Base-by-base conservation (phyloP, 495 filamentous ascomycete genomes). In the Bacidia rubella region DNA sequence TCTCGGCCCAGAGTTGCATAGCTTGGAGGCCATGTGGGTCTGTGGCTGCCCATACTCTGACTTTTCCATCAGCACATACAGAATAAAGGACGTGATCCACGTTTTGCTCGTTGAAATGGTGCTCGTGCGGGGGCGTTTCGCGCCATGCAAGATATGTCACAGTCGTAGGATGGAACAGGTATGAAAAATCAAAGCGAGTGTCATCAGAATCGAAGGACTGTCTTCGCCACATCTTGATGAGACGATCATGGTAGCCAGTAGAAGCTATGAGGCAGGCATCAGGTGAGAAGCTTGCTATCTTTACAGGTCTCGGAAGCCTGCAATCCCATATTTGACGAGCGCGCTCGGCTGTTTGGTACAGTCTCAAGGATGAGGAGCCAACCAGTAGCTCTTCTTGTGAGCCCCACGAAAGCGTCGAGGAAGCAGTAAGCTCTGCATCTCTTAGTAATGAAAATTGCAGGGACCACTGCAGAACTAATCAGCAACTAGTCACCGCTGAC, bases 21-120 rank as follows among this genome's bases (percentile, higher is more conserved):
- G 82, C 74, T 44, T 85, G 78, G 25, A 81, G 68, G 5, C 81
- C 79, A 61, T 90, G 80, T 41, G 79, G 73, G 54, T 94, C 87
- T 11, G 79, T 80, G 32, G 80, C 74, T 2, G 83, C 79, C 90
- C 90, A 99, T 44, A 96, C 73, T 52, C 92, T 76, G 48, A 97
- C 65, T 49, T 84, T 75, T 41, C 82, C 80, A 61, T 96, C 93
- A n/a, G 75, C 77, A 61, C 88, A 93, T 52, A 92, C 78, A 0
- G 93, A 95, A 62, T 92, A 97, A n/a, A 99, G 74, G 2, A 93
- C 84, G 66, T 93, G 89, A 38, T 90, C 87, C 39, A 84, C 77
- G 4, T 78, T 82, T 61, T 94, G 85, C 32, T 50, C 47, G 19
- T 50, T 32, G 29, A 35, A 22, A 38, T 50, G 47, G 26, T 50